A percentile compares a stretch with the other conserved stretches of the same genome.
Evolutionary conservation across 2,329 filamentous ascomycete genomes (phyloP).

Genomic region (Calonectria henricotiae): DNA sequence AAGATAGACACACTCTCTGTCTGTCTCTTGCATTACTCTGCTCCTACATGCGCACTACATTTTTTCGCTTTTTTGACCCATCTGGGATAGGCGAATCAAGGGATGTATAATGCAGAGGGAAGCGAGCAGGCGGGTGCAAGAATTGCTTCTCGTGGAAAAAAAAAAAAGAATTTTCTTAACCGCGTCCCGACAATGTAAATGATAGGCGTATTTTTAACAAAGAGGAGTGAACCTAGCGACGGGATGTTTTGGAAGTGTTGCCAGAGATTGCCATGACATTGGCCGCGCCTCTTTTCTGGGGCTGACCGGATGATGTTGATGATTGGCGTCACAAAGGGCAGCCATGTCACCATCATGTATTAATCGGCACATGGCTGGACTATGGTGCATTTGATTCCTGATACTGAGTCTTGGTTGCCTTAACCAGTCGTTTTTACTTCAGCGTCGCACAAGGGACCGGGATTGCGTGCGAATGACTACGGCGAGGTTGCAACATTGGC

Average conservation of each 20-base stretch:
- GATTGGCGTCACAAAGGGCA: conserved; percentile 39
- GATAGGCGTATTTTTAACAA: neutral
- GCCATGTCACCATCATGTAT: conserved; percentile 52
- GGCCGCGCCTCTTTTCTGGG: conserved; percentile 34
- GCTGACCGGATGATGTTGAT: conserved; percentile 37
- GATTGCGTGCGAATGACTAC: conserved; percentile 20
- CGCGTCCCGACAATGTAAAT: conserved; percentile 4
- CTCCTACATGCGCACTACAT: conserved; percentile 17
- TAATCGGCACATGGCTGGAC: conserved; percentile 47
- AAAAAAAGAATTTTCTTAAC: conserved; percentile 5
- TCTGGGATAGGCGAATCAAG: conserved; percentile 17
- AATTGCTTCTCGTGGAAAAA: conserved; percentile 5
- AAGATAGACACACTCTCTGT: conserved; percentile 23
- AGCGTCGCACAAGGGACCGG: conserved; percentile 24
- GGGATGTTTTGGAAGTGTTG: conserved; percentile 41
- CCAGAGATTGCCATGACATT: conserved; percentile 44
- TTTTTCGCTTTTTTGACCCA: conserved; percentile 32
- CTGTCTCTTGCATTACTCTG: neutral
- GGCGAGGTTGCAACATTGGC: conserved; percentile 31
- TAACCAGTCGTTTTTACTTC: conserved; percentile 20
- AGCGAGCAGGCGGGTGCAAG: conserved; percentile 18
- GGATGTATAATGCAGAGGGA: conserved; percentile 1
- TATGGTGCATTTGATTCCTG: conserved; percentile 27
- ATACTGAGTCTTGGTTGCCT: conserved; percentile 33
- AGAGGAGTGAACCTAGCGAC: conserved; percentile 27